phyloP scores from a whole-genome alignment of 768 basidiomycete genomes.

The Tylopilus cervinicoccineus region DNA sequence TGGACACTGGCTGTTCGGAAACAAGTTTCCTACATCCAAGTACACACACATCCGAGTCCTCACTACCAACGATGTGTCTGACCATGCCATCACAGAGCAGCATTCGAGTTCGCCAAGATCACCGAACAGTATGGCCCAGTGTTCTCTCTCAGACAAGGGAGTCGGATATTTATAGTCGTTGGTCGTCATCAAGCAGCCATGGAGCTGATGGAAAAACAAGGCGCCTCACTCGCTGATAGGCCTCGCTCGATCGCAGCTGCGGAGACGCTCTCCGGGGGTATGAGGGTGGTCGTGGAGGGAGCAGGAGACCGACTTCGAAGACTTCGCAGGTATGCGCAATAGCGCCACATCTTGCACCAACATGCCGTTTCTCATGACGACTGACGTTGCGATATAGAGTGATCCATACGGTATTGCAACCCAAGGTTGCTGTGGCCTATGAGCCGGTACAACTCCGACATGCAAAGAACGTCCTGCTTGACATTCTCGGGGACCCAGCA shows the following conservation, averaged over 20 bases:
- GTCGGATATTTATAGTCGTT: slow-evolving; percentile 15
- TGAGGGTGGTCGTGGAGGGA: slow-evolving; percentile 28
- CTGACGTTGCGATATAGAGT: slow-evolving; percentile 15
- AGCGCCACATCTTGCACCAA: too few species aligned
- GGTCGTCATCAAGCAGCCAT: slow-evolving; percentile 31
- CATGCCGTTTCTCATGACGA: neutral
- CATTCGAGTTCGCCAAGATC: slow-evolving; percentile 46
- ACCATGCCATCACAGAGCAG: slow-evolving; percentile 3
- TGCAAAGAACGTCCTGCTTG: slow-evolving; percentile 33
- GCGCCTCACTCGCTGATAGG: slow-evolving; percentile 31
- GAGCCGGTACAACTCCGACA: slow-evolving; percentile 31
- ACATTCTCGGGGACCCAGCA: slow-evolving; percentile 32
- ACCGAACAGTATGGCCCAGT: slow-evolving; percentile 58
- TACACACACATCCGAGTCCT: neutral
- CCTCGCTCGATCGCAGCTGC: slow-evolving; percentile 34
- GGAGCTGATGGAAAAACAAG: slow-evolving; percentile 40
- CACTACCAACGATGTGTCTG: neutral
- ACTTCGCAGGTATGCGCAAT: slow-evolving; percentile 20
- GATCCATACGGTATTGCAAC: slow-evolving; percentile 34
- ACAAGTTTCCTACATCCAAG: slow-evolving; percentile 3
- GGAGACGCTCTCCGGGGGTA: slow-evolving; percentile 32
- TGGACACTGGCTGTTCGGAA: slow-evolving; percentile 17
- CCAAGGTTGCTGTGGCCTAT: slow-evolving; percentile 30
- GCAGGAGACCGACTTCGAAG: slow-evolving; percentile 30
- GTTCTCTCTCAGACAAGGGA: slow-evolving; percentile 50